These are phyloP conservation scores for Galeopsis tetrahit DNA, from an alignment of 257 asterid species.

Conservation along the genomic window DNA sequence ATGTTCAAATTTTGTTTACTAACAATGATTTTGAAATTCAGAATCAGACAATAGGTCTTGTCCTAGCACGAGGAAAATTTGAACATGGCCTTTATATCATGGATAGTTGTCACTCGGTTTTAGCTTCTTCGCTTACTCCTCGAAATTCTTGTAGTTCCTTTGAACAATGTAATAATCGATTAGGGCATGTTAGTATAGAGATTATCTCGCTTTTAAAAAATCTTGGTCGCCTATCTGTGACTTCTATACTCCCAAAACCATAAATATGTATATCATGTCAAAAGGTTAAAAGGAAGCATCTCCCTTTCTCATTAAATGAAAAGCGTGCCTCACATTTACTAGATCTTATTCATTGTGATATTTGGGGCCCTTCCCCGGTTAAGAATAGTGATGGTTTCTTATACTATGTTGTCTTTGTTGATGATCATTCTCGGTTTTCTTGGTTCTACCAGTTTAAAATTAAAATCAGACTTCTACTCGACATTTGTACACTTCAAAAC, in stretches of 20 bases:
- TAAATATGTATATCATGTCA: not conserved
- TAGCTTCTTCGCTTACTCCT: too few species aligned
- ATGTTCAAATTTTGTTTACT: too few species aligned
- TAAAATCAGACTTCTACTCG: too few species aligned
- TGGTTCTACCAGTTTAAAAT: not conserved
- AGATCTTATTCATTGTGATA: not conserved
- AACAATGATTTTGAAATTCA: not conserved
- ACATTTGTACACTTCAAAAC: not conserved
- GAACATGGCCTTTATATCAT: too few species aligned
- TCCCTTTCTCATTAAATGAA: not conserved
- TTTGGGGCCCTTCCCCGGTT: not conserved
- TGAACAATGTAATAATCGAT: not conserved
- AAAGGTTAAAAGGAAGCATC: not conserved
- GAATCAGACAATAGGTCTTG: not conserved
- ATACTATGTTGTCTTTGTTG: not conserved
- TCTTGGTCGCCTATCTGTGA: not conserved
- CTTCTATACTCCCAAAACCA: not conserved
- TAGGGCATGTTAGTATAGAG: not conserved
- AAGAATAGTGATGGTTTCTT: not conserved
- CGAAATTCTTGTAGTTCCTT: not conserved
- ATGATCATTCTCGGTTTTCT: not conserved
- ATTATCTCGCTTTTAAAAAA: not conserved
- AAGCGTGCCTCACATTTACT: not conserved
- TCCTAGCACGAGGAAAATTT: too few species aligned
- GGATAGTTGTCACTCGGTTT: too few species aligned